phyloP scores from a whole-genome alignment of 371 early-diverging fungal species.

The Mortierella sp. region DNA sequence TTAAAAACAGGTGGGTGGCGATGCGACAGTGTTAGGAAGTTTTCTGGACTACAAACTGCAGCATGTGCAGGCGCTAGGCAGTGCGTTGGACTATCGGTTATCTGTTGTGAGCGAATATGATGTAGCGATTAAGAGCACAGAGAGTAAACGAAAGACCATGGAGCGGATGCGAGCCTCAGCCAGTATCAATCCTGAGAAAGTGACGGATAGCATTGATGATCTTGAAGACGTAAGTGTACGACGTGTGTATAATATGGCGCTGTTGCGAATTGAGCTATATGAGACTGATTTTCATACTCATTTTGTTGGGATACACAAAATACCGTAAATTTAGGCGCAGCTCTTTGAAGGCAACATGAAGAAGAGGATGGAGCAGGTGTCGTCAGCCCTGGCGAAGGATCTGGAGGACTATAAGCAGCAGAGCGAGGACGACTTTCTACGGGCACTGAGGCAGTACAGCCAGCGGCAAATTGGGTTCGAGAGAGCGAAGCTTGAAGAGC shows the following conservation, averaged over 20 bases:
- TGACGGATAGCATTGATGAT: slow-evolving; percentile 55
- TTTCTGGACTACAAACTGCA: slow-evolving; percentile 52
- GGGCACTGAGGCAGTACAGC: slow-evolving; percentile 40
- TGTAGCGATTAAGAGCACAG: slow-evolving; percentile 40
- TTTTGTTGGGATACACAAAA: not conserved
- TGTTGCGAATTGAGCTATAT: not conserved
- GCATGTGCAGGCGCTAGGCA: slow-evolving; percentile 45
- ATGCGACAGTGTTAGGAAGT: slow-evolving; percentile 47
- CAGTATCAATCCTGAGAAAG: slow-evolving; percentile 51
- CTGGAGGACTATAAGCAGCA: slow-evolving; percentile 41
- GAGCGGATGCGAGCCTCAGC: slow-evolving; percentile 48
- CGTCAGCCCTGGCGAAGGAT: slow-evolving; percentile 36
- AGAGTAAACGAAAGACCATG: slow-evolving; percentile 52
- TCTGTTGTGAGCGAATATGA: slow-evolving; percentile 50
- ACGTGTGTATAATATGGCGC: not conserved
- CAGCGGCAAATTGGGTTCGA: slow-evolving; percentile 52
- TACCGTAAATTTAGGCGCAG: slow-evolving; percentile 10
- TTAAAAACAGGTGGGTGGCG: slow-evolving; percentile 39
- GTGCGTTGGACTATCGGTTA: slow-evolving; percentile 44
- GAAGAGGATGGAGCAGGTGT: slow-evolving; percentile 41
- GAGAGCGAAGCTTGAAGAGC: slow-evolving; percentile 44
- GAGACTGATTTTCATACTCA: not conserved
- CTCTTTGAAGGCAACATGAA: slow-evolving; percentile 54
- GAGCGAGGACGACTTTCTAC: slow-evolving; percentile 41
- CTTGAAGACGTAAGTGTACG: slow-evolving; percentile 54